phyloP scores from a whole-genome alignment of 441 rosid species.

The Geranium incanum region DNA sequence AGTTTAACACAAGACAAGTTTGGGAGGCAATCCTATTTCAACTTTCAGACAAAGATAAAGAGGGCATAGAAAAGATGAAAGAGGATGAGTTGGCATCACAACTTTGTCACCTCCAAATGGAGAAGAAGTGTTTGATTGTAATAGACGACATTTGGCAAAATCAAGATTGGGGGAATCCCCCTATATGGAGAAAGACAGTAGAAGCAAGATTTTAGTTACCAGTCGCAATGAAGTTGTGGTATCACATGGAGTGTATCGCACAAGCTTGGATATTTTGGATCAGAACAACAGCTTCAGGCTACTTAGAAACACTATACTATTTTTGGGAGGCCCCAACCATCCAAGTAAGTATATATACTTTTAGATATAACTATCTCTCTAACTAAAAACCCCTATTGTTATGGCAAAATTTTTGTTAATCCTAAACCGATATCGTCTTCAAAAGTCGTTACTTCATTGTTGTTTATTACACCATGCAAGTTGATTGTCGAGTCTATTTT shows the following conservation, averaged over 20 bases:
- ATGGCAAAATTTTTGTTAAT: background rate
- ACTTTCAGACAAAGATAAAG: slow-evolving; percentile 22
- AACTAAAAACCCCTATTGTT: background rate
- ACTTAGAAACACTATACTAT: too few relatives aligned
- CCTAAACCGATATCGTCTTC: too few relatives aligned
- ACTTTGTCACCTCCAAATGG: slow-evolving; percentile 21
- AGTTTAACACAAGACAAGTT: slow-evolving; percentile 27
- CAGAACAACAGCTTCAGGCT: too few relatives aligned
- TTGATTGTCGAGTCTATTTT: too few relatives aligned
- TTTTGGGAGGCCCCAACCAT: too few relatives aligned
- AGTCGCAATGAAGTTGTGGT: background rate
- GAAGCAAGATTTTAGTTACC: background rate
- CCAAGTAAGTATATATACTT: too few relatives aligned
- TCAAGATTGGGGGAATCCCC: slow-evolving; percentile 2
- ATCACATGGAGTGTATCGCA: background rate
- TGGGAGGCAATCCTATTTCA: slow-evolving; percentile 26
- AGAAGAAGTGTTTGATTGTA: slow-evolving; percentile 28
- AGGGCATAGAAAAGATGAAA: slow-evolving; percentile 21
- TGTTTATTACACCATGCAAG: too few relatives aligned
- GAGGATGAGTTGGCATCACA: slow-evolving; percentile 31
- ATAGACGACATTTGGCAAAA: slow-evolving; percentile 30
- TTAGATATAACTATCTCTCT: too few relatives aligned
- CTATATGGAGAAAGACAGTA: background rate
- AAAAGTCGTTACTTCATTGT: too few relatives aligned
- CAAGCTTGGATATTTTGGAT: too few relatives aligned